phyloP scores from a whole-genome alignment of 208 protist genomes.

The Wallacemonas collosoma region DNA sequence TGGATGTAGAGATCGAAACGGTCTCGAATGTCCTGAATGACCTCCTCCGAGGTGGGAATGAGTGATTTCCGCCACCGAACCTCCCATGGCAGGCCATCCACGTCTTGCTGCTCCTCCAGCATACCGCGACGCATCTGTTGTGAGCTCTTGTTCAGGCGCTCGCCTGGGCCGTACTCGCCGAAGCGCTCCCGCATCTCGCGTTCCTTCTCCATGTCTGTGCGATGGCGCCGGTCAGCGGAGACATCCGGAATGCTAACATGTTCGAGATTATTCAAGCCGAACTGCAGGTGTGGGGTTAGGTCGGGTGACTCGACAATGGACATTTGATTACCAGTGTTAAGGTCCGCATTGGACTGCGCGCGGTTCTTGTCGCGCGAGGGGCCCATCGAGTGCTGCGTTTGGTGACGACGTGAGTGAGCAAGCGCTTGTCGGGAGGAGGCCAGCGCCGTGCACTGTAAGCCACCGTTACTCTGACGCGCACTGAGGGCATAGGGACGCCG shows the following conservation, averaged over 20 bases:
- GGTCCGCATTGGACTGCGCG: conserved; percentile 66
- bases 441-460: not conserved
- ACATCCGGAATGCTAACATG: conserved; percentile 73
- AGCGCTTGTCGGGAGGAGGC: not conserved
- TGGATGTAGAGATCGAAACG: conserved; percentile 89
- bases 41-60: conserved; percentile 88
- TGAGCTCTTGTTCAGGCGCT: conserved; percentile 72
- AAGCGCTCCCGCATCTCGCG: conserved; percentile 73
- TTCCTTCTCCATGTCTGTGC: conserved; percentile 82
- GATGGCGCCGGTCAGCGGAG: conserved; percentile 40
- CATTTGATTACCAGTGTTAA: conserved; percentile 71
- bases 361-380: conserved; percentile 69
- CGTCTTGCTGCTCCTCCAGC: conserved; percentile 87
- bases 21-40: conserved; percentile 88
- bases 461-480: not conserved
- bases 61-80: conserved; percentile 82
- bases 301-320: conserved; percentile 81
- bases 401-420: conserved; percentile 17
- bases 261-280: conserved; percentile 77
- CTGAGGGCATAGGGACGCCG: not conserved
- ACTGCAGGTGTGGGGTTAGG: conserved; percentile 73
- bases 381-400: conserved; percentile 49
- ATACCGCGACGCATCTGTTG: conserved; percentile 78
- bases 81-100: conserved; percentile 90
- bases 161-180: conserved; percentile 78